Percentiles rank a stretch among this genome's conserved stretches.
phyloP scores from a whole-genome alignment of 257 asterid species.

The Coffea eugenioides region DNA sequence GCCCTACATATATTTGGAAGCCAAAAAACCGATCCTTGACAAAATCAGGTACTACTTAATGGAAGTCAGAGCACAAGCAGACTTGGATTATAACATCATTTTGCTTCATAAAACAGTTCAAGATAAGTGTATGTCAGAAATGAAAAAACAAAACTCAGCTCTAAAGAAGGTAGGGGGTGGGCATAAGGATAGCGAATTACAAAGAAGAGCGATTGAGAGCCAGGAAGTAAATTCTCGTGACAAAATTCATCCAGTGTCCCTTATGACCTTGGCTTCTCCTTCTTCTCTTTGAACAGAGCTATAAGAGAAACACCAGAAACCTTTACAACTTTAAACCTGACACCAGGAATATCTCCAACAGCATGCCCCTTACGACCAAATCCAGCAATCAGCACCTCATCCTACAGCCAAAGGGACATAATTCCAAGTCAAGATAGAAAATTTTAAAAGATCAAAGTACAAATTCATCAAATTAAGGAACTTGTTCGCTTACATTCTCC shows the following conservation, averaged over 20 bases:
- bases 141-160: conserved; percentile 3
- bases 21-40: neutral
- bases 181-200: neutral
- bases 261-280: conserved; percentile 70
- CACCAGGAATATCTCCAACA: conserved; percentile 80
- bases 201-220: neutral
- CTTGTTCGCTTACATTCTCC: conserved; percentile 47
- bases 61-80: neutral
- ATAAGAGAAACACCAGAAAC: conserved; percentile 72
- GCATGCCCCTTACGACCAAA: conserved; percentile 76
- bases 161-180: neutral
- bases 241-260: neutral
- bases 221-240: neutral
- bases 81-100: neutral
- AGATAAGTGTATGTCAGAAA: neutral
- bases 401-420: conserved; percentile 31
- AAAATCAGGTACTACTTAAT: neutral
- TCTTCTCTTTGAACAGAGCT: conserved; percentile 72
- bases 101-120: neutral
- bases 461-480: too few species aligned
- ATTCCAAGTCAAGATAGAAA: neutral
- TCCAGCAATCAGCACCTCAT: conserved; percentile 78
- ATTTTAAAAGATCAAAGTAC: neutral
- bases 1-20: neutral
- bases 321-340: conserved; percentile 74